phyloP scores from a whole-genome alignment of 2,329 filamentous ascomycete species.

The Sordariomycetes sp. region DNA sequence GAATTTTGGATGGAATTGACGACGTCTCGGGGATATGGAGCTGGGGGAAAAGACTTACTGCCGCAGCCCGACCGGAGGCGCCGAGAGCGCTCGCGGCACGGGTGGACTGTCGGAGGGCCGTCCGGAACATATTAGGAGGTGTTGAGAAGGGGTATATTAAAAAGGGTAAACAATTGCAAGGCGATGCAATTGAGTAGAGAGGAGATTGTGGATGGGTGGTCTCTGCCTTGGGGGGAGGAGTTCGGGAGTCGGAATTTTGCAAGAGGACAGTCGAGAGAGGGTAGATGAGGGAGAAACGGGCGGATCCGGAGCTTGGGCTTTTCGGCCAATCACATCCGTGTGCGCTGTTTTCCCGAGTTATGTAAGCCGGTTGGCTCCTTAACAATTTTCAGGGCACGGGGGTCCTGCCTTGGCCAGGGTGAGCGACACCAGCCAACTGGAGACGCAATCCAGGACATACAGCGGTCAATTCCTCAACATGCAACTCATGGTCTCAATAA shows the following conservation, averaged over 20 bases:
- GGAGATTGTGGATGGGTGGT: slow-evolving; percentile 42
- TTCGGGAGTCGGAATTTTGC: slow-evolving; percentile 6
- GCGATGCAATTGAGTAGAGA: slow-evolving; percentile 50
- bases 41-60: slow-evolving; percentile 62
- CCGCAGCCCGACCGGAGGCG: slow-evolving; percentile 82
- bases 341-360: slow-evolving; percentile 21
- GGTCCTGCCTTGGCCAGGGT: not conserved
- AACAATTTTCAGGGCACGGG: slow-evolving; percentile 1
- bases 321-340: slow-evolving; percentile 22
- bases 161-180: slow-evolving; percentile 52
- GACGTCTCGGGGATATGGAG: slow-evolving; percentile 22
- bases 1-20: slow-evolving; percentile 34
- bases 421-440: not conserved
- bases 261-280: slow-evolving; percentile 20
- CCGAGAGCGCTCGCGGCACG: slow-evolving; percentile 61
- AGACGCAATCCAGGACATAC: too few relatives aligned
- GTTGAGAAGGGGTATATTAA: slow-evolving; percentile 23
- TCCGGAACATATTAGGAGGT: slow-evolving; percentile 81
- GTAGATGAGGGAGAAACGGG: slow-evolving; percentile 27
- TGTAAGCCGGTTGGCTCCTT: slow-evolving; percentile 1
- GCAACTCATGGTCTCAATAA: not conserved
- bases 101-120: slow-evolving; percentile 93
- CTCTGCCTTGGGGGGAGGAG: slow-evolving; percentile 32
- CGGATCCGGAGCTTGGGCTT: slow-evolving; percentile 21
- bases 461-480: not conserved